Base-by-base conservation (phyloP, 2,329 filamentous ascomycete species). In the Zarea fungicola region DNA sequence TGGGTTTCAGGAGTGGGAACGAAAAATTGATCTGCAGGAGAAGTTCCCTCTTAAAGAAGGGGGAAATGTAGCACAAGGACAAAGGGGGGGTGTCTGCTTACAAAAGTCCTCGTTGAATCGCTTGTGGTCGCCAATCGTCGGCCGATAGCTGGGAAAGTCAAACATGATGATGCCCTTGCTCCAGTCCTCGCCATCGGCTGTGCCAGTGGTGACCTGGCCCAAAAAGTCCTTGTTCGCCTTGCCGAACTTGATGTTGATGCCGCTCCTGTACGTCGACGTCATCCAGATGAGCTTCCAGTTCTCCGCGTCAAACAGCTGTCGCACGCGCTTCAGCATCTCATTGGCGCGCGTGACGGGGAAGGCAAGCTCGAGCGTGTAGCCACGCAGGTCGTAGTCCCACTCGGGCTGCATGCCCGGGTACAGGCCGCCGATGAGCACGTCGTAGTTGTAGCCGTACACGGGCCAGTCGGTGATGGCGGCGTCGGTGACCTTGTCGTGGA, bases 211-310 rank as follows among this genome's bases (percentile, higher is more conserved):
- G 14, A 71, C 70, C 60, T 77, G 74, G 13, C 74, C 74, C 7
- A 77, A 58, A 21, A 77, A 63, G 50, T 77, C 74, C 46, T 64
- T 71, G 55, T 76, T 71, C 0, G 74, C 56, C 57, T 67, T 70
- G 32, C 73, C 74, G 49, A 77, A 76, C 60, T 76, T 75, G 62
- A 76, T 75, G 58, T 76, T 76, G 52, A 76, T 75, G 19, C 74
- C 74, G 51, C 69, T 73, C 29, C 74, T 67, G 54, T 77, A 77
- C 6, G 74, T 77, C 32, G 69, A 65, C 3, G 73, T 72, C 72
- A 77, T 76, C 52, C 68, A 58, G 14, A 65, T 67, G n/a, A 67
- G 62, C 53, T 69, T 69, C 52, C 62, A 62, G 14, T 60, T 54
- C 61, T 75, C 71, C 9, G 65, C 73, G 49, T 77, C 74, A 42